Evolutionary conservation across 2,329 filamentous ascomycete genomes (phyloP).

Genomic region (Alternaria rosae): DNA sequence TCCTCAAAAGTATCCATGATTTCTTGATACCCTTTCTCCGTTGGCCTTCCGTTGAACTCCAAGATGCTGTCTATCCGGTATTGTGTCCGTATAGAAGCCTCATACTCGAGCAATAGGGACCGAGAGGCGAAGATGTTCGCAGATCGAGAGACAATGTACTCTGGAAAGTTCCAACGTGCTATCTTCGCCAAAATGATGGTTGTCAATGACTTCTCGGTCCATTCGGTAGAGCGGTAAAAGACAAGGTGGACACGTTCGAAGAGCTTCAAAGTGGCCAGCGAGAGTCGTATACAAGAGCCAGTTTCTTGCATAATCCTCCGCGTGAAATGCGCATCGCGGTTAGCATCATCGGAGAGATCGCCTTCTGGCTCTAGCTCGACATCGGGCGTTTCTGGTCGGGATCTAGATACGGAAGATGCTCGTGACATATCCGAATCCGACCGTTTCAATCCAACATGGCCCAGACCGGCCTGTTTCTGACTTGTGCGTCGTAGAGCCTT

Average conservation of each 20-base stretch:
- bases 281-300: constrained; percentile 85
- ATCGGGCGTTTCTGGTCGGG: constrained; percentile 39
- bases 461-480: constrained; percentile 76
- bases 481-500: constrained; percentile 77
- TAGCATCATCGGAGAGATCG: constrained; percentile 57
- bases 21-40: constrained; percentile 68
- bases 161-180: constrained; percentile 83
- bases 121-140: constrained; percentile 87
- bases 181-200: constrained; percentile 94
- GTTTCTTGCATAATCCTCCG: constrained; percentile 78
- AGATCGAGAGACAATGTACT: constrained; percentile 89
- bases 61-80: constrained; percentile 81
- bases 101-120: constrained; percentile 81
- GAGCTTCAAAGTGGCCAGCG: constrained; percentile 73
- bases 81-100: constrained; percentile 83
- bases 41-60: constrained; percentile 77
- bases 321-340: constrained; percentile 77
- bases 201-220: constrained; percentile 96
- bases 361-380: constrained; percentile 42
- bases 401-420: constrained; percentile 53
- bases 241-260: constrained; percentile 96
- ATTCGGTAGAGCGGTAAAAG: constrained; percentile 94
- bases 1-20: constrained; percentile 76
- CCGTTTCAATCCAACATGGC: constrained; percentile 71
- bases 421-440: constrained; percentile 67